phyloP scores from a whole-genome alignment of 2,329 filamentous ascomycete species.

The Chrysosporium queenslandicum region DNA sequence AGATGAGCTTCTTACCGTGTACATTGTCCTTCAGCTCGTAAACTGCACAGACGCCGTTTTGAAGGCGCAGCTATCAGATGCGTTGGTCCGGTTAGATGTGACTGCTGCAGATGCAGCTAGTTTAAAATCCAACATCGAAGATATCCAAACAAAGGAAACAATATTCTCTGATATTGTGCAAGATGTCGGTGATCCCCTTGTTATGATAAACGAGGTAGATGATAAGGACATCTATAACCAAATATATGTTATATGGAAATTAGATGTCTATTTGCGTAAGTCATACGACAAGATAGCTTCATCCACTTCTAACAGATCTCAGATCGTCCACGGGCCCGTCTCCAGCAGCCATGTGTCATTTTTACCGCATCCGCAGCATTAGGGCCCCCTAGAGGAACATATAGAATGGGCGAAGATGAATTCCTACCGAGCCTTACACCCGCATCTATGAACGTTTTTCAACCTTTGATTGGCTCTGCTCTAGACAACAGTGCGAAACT shows the following conservation, averaged over 20 bases:
- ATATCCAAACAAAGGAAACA: conserved; percentile 32
- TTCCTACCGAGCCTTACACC: conserved; percentile 47
- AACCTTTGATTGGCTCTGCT: conserved; percentile 43
- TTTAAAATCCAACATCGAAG: conserved; percentile 31
- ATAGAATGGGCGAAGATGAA: conserved; percentile 36
- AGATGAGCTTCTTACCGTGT: conserved; percentile 27
- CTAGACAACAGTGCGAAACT: conserved; percentile 36
- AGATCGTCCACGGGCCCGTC: conserved; percentile 42
- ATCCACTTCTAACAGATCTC: conserved; percentile 8
- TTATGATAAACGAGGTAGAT: conserved; percentile 37
- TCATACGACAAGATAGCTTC: background rate
- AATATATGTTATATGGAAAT: conserved; percentile 38
- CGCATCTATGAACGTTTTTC: conserved; percentile 48
- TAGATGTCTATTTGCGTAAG: conserved; percentile 36
- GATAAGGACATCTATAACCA: conserved; percentile 32
- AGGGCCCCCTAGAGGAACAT: conserved; percentile 35
- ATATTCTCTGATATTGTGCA: conserved; percentile 34
- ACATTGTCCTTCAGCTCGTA: conserved; percentile 44
- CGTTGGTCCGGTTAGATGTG: conserved; percentile 44
- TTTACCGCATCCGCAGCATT: conserved; percentile 43
- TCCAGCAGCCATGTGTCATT: conserved; percentile 47
- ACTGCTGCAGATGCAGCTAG: conserved; percentile 35
- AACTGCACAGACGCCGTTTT: conserved; percentile 41
- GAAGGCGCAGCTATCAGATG: conserved; percentile 40
- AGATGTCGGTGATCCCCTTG: conserved; percentile 35